Evolutionary conservation across 805 yeast genomes (phyloP), one percentile per base, ranked within the genome.

Genomic region (Candida tibetensis): DNA sequence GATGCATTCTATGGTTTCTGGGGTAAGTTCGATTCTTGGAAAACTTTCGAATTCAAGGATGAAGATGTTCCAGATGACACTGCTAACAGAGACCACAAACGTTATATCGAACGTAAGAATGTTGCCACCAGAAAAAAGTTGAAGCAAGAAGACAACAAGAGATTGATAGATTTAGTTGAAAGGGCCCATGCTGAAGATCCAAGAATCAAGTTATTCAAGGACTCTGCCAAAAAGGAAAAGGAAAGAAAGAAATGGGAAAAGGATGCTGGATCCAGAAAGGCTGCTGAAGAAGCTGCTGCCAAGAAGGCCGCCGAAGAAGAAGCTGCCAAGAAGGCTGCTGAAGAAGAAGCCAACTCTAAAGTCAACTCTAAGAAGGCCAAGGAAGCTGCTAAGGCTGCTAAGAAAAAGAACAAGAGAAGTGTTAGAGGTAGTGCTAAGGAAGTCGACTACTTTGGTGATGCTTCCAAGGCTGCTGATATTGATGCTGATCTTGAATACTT

Each of bases 41-140:
- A 96, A 76, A 76, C 95, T 33, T 93, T 93, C 62, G 99, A 93
- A 72, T 93, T 90, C 73, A 79, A 89, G 65, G 99, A 93, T 62
- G 99, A 93, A 75, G 99, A 93, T 62, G 96, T 90, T 58, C 99
- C 99, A 53, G 99, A 93, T 73, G 99, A 93, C 70, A 86, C 97
- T 41, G 85, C 96, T 45, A 93, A 93, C 82, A 89, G 99, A 78
- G 99, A 93, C 66, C 95, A 93, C 80, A 93, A 93, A 76, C 95
- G 99, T 73, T 86, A 88, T 76, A 83, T 90, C 53, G 99, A 93
- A 74, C 88, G 91, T 76, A 93, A 93, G 78, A 93, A 93, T 76
- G 80, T 86, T 68, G 89, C 95, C 51, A 87, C 95, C 42, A 86
- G 99, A 76, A 85, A 87, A 76, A 93, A 91, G 85, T 85, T 80